These are phyloP conservation scores for Ascochyta fabae DNA, from an alignment of 2,329 filamentous ascomycete genomes.

Conservation along the genomic window DNA sequence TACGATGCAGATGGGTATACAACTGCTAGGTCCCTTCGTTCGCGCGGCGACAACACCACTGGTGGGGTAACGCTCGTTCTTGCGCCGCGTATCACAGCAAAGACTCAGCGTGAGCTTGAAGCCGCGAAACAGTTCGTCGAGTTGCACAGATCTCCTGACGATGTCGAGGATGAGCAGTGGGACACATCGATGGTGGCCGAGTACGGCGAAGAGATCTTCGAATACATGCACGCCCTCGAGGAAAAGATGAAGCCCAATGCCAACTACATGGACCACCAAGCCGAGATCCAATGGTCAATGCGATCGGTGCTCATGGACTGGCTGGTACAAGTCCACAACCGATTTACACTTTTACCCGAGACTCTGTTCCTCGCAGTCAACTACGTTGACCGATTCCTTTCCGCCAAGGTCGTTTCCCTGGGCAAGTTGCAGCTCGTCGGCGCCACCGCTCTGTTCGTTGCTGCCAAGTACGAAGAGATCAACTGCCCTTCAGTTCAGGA, in stretches of 20 bases:
- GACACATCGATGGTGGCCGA: slow-evolving; percentile 98
- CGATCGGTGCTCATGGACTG: slow-evolving; percentile 96
- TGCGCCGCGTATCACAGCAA: slow-evolving; percentile 73
- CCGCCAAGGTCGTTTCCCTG: slow-evolving; percentile 91
- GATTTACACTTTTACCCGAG: slow-evolving; percentile 90
- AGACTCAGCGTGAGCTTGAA: slow-evolving; percentile 75
- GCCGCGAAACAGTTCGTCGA: slow-evolving; percentile 71
- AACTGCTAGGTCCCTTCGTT: slow-evolving; percentile 79
- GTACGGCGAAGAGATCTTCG: slow-evolving; percentile 94
- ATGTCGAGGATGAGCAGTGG: slow-evolving; percentile 86
- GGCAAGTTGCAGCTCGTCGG: slow-evolving; percentile 95
- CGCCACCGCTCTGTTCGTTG: slow-evolving; percentile 92
- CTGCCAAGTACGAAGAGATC: slow-evolving; percentile 98
- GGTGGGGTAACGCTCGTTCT: slow-evolving; percentile 69
- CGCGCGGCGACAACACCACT: slow-evolving; percentile 75
- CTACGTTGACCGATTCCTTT: slow-evolving; percentile 96
- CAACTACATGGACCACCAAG: slow-evolving; percentile 95
- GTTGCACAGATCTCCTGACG: slow-evolving; percentile 69
- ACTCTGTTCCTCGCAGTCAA: slow-evolving; percentile 95
- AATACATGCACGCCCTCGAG: slow-evolving; percentile 90
- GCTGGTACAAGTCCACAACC: slow-evolving; percentile 93
- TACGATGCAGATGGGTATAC: slow-evolving; percentile 73
- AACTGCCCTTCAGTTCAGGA: slow-evolving; percentile 94
- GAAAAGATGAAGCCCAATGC: slow-evolving; percentile 84
- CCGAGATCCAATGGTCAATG: slow-evolving; percentile 99